Conservation (phyloP, 1,284 basidiomycete genomes). For the Ustilago shanxiensis region DNA sequence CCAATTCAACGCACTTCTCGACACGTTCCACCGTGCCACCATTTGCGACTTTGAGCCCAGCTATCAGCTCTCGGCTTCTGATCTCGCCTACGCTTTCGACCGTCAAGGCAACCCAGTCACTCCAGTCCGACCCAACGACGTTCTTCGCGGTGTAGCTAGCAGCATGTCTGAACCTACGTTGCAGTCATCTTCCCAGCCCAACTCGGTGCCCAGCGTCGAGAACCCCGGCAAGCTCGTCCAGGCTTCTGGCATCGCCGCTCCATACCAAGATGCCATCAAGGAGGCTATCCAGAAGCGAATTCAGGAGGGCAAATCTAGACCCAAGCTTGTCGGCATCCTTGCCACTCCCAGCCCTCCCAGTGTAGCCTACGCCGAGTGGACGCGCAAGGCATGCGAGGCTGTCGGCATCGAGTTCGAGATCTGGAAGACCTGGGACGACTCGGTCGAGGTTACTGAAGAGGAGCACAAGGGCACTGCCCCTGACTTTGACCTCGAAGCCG, state of each 20-base stretch:
- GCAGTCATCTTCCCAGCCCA: slow-evolving; percentile 28
- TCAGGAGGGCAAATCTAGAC: slow-evolving; percentile 68
- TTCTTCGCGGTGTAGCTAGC: slow-evolving; percentile 52
- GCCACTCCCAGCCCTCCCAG: slow-evolving; percentile 88
- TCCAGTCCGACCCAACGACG: slow-evolving; percentile 49
- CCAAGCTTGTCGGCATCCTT: slow-evolving; percentile 91
- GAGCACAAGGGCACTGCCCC: slow-evolving; percentile 76
- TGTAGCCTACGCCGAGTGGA: slow-evolving; percentile 92
- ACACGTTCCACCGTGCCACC: slow-evolving; percentile 56
- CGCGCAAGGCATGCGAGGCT: slow-evolving; percentile 87
- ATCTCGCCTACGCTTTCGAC: slow-evolving; percentile 43
- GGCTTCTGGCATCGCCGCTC: slow-evolving; percentile 63
- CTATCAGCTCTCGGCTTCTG: slow-evolving; percentile 48
- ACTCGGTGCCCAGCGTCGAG: slow-evolving; percentile 51
- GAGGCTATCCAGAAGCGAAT: slow-evolving; percentile 55
- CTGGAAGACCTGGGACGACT: slow-evolving; percentile 69
- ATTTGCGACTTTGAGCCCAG: slow-evolving; percentile 51
- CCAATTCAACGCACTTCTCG: slow-evolving; percentile 51
- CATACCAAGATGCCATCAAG: slow-evolving; percentile 62
- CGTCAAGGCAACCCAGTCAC: slow-evolving; percentile 26
- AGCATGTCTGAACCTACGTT: slow-evolving; percentile 55
- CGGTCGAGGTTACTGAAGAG: slow-evolving; percentile 70
- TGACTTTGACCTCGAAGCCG: slow-evolving; percentile 84
- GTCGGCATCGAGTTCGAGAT: slow-evolving; percentile 87
- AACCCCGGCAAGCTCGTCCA: slow-evolving; percentile 65